phyloP scores from a whole-genome alignment of 1,139 yeast genomes.

The Taphrina pruni region DNA sequence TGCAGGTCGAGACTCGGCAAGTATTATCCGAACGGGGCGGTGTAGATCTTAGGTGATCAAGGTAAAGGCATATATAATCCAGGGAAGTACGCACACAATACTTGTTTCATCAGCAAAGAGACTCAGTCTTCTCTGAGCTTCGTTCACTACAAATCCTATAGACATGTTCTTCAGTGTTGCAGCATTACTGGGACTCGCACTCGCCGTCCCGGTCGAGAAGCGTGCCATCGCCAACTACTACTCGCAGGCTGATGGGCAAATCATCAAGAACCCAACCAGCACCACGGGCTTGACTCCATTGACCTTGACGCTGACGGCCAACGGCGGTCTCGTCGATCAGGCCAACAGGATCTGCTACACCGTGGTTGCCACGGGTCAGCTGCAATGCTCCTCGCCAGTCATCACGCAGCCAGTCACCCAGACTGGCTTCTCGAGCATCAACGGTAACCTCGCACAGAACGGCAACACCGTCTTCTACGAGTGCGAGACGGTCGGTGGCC shows the following conservation, averaged over 20 bases:
- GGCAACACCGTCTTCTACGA: conserved; percentile 11
- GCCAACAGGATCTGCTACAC: conserved; percentile 13
- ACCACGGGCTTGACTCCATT: conserved; percentile 5
- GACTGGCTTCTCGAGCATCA: conserved; percentile 11
- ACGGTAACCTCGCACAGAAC: conserved; percentile 9
- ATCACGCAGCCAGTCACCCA: conserved; percentile 21
- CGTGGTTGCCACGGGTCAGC: conserved; percentile 6
- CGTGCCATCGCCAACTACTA: conserved; percentile 8
- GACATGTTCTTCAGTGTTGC: neutral
- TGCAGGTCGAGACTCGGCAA: neutral
- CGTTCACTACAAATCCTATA: no score
- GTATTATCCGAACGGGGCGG: neutral
- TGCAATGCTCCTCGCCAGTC: conserved; percentile 10
- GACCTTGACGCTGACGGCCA: conserved; percentile 1
- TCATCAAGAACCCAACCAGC: conserved; percentile 12
- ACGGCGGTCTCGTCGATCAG: conserved; percentile 6
- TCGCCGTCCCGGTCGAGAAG: conserved; percentile 12
- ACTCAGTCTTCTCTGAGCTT: no score
- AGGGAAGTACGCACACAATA: neutral
- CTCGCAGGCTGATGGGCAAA: conserved; percentile 16
- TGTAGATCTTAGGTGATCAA: no score
- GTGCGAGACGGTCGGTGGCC: conserved; percentile 22
- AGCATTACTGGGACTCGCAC: neutral
- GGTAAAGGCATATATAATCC: neutral
- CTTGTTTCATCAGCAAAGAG: no score